These are phyloP conservation scores for Avena atlantica DNA, from an alignment of 176 grass and related monocot species.

Conservation along the genomic window DNA sequence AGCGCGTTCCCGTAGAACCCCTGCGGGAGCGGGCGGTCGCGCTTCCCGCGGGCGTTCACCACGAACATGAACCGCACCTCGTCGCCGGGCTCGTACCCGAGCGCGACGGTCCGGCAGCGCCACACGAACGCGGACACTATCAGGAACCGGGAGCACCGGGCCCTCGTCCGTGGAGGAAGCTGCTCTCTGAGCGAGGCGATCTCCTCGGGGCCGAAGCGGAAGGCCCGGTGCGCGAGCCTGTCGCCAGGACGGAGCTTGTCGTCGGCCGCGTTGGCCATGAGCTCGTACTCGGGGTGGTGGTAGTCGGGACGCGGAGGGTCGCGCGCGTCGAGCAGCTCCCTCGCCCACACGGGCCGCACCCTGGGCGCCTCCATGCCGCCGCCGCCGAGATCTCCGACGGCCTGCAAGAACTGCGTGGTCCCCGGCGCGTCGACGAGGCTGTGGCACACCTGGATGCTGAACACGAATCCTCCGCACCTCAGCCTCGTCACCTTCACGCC, in stretches of 20 bases:
- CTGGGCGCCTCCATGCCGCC: conserved; percentile 29
- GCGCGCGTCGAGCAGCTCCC: conserved; percentile 43
- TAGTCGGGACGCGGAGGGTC: neutral
- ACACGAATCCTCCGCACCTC: conserved; percentile 51
- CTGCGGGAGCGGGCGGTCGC: conserved; percentile 32
- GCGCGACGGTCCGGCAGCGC: conserved; percentile 42
- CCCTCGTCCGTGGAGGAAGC: neutral
- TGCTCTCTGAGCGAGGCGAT: conserved; percentile 5
- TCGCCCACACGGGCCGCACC: conserved; percentile 49
- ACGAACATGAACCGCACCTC: conserved; percentile 52
- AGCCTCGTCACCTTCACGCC: conserved; percentile 49
- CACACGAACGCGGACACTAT: conserved; percentile 44
- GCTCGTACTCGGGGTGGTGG: conserved; percentile 48
- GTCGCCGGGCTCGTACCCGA: conserved; percentile 37
- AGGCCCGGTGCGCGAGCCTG: conserved; percentile 30
- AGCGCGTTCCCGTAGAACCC: conserved; percentile 65
- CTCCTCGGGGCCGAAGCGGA: conserved; percentile 31
- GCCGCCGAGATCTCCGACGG: conserved; percentile 40
- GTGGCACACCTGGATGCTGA: conserved; percentile 50
- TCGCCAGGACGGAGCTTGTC: conserved; percentile 27
- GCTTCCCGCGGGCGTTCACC: conserved; percentile 40
- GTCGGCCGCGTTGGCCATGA: conserved; percentile 12
- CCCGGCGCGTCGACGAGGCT: conserved; percentile 49
- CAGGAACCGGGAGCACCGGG: conserved; percentile 34
- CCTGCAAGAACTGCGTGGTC: conserved; percentile 36